phyloP scores from a whole-genome alignment of 2,329 filamentous ascomycete genomes.

The Diaporthe sp. region DNA sequence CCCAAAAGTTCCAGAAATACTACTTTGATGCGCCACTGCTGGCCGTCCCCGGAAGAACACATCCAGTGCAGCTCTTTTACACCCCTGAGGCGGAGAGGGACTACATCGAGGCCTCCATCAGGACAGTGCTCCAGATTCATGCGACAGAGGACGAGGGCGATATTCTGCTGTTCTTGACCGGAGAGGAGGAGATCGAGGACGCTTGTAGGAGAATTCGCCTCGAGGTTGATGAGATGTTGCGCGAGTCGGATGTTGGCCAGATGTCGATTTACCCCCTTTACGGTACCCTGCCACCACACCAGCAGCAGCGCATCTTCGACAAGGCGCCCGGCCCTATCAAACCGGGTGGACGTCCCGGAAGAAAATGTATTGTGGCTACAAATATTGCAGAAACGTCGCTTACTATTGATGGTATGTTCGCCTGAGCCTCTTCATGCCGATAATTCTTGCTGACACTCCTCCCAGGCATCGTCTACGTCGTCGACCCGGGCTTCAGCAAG shows the following conservation, averaged over 20 bases:
- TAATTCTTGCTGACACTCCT: slow-evolving; percentile 6
- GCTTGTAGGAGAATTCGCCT: slow-evolving; percentile 91
- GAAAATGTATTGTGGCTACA: slow-evolving; percentile 94
- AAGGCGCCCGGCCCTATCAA: slow-evolving; percentile 81
- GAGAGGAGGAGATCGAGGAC: slow-evolving; percentile 99
- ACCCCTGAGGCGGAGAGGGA: slow-evolving; percentile 96
- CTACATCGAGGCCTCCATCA: slow-evolving; percentile 94
- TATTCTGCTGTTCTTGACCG: slow-evolving; percentile 93
- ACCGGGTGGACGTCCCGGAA: slow-evolving; percentile 85
- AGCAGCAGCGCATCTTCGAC: slow-evolving; percentile 97
- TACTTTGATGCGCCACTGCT: slow-evolving; percentile 95
- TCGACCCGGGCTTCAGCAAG: slow-evolving; percentile 99
- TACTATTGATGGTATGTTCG: slow-evolving; percentile 85
- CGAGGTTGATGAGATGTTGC: slow-evolving; percentile 90
- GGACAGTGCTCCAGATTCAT: slow-evolving; percentile 97
- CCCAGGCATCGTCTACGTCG: slow-evolving; percentile 87
- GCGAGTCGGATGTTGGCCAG: slow-evolving; percentile 92
- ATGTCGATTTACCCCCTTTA: slow-evolving; percentile 94
- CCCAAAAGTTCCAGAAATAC: slow-evolving; percentile 97
- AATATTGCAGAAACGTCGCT: slow-evolving; percentile 98
- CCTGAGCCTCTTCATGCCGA: not conserved
- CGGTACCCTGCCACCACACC: slow-evolving; percentile 89
- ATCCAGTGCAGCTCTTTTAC: slow-evolving; percentile 98
- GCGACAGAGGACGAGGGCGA: slow-evolving; percentile 93
- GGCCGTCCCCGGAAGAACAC: slow-evolving; percentile 93